Evolutionary conservation across 805 yeast species (phyloP).

Genomic region (Cyberlindnera suaveolens): DNA sequence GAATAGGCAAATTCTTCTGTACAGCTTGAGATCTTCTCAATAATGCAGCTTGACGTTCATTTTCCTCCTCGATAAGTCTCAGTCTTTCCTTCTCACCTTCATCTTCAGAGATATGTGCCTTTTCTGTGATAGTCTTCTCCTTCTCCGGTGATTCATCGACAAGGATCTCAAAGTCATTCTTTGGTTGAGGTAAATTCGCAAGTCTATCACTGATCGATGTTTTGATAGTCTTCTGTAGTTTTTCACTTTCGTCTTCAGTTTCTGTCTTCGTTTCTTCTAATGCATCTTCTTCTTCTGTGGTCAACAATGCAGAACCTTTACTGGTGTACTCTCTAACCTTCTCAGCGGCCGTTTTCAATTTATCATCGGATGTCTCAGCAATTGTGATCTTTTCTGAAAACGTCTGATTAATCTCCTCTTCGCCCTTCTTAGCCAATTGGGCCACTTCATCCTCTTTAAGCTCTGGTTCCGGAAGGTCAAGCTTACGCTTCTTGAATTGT

Average conservation of each 20-base stretch:
- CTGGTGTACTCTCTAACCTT: slow-evolving; percentile 32
- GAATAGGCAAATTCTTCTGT: slow-evolving; percentile 39
- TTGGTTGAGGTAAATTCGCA: slow-evolving; percentile 33
- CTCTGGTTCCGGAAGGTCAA: slow-evolving; percentile 32
- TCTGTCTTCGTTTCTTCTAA: slow-evolving; percentile 1
- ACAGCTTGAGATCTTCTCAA: slow-evolving; percentile 41
- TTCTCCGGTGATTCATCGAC: slow-evolving; percentile 26
- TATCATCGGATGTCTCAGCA: slow-evolving; percentile 6
- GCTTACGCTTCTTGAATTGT: slow-evolving; percentile 13
- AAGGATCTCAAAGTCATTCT: slow-evolving; percentile 40
- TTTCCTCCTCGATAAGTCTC: slow-evolving; percentile 6
- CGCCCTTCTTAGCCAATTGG: slow-evolving; percentile 11
- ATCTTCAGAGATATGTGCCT: slow-evolving; percentile 7
- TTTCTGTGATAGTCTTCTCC: slow-evolving; percentile 2
- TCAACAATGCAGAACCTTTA: slow-evolving; percentile 30
- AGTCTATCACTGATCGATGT: slow-evolving; percentile 21
- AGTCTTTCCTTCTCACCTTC: slow-evolving; percentile 19
- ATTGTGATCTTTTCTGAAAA: slow-evolving; percentile 7
- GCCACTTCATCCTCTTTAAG: slow-evolving; percentile 11
- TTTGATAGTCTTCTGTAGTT: not conserved
- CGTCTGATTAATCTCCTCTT: slow-evolving; percentile 7
- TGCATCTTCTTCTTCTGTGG: slow-evolving; percentile 12
- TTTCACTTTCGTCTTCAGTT: not conserved
- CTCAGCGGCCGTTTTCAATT: slow-evolving; percentile 29
- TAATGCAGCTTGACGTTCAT: slow-evolving; percentile 17